These are phyloP conservation scores for Beauveria sp. DNA, from an alignment of 2,329 filamentous ascomycete species.

Conservation along the genomic window DNA sequence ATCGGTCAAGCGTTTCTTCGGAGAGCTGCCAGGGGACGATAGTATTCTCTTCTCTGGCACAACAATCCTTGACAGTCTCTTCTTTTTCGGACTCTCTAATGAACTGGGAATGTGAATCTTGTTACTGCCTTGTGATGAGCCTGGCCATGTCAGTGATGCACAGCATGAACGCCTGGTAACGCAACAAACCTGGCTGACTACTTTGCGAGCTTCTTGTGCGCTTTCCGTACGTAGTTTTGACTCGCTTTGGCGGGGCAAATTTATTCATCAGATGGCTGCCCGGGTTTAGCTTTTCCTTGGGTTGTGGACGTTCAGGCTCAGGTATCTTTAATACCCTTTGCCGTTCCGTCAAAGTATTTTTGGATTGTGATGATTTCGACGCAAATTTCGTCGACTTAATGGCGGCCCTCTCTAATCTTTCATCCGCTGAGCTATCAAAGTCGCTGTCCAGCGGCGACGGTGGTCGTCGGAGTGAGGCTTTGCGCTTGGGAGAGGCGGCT, in stretches of 20 bases:
- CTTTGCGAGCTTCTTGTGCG: conserved; percentile 16
- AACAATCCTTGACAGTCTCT: neutral
- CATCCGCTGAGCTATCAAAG: conserved; percentile 21
- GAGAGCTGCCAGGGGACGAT: conserved; percentile 5
- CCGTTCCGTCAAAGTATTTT: neutral
- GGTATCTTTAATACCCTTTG: neutral
- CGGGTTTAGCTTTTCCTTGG: conserved; percentile 12
- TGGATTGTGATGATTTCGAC: neutral
- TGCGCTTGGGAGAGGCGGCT: neutral
- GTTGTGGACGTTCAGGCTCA: neutral
- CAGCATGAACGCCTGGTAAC: neutral
- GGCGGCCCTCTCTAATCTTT: conserved; percentile 18
- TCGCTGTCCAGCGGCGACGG: conserved; percentile 2
- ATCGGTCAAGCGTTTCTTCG: neutral
- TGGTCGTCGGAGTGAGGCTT: neutral
- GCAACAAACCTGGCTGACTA: conserved; percentile 7
- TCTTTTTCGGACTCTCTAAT: conserved; percentile 8
- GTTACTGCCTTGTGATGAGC: conserved; percentile 3
- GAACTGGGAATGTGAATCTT: conserved; percentile 1
- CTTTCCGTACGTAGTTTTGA: conserved; percentile 21
- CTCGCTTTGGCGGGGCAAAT: conserved; percentile 17
- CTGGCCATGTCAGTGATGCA: neutral
- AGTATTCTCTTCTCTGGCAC: neutral
- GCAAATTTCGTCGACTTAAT: conserved; percentile 29
- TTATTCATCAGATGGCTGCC: conserved; percentile 18